Base-by-base conservation (phyloP, 2,329 filamentous ascomycete genomes). In the Microsporum audouinii region DNA sequence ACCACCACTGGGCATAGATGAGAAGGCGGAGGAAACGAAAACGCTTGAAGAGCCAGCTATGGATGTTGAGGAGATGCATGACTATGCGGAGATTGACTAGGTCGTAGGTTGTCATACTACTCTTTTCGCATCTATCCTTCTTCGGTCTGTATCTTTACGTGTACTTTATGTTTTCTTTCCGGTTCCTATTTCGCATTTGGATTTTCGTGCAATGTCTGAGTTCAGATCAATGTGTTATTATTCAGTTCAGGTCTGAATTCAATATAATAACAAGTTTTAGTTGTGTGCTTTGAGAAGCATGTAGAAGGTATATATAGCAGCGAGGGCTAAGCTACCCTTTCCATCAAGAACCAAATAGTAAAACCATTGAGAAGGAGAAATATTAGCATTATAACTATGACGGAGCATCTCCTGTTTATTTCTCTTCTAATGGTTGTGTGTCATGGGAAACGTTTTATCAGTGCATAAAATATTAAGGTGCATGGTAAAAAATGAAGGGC, bases 81-180 rank as follows among this genome's bases (percentile, higher is more conserved):
- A 71, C 61, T 58, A 72, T 63, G 68, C 68, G 7, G 71, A 71
- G 64, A 70, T 65, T 55, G 63, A 63, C 34, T 64, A 57, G 60
- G 53, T 45, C 10, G 27, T 10, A 14, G 5, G 8, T 39, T 57
- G 10, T 51, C 23, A 8, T 14, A 29, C 23, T 51, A 12, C 29
- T 6, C 41, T 7, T 45, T 0, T 14, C 17, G 2, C 6, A 27
- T 45, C 41, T 8, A 17, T 6, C 41, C 17, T n/a, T 1, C 17
- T 6, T n/a, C 17, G 17, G 4, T 45, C 41, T 45, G 41, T 45
- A 45, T 23, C 41, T 51, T 29, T 8, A 51, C 27, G 23, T 51
- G 27, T 51, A 51, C 47, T 51, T 51, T 51, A 51, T 29, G 27
- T 12, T 51, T n/a, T 51, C 47, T 51, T 14, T 51, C 23, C 29